Base-by-base conservation (phyloP, 2,329 filamentous ascomycete genomes). In the Exophiala lecanii-corni region DNA sequence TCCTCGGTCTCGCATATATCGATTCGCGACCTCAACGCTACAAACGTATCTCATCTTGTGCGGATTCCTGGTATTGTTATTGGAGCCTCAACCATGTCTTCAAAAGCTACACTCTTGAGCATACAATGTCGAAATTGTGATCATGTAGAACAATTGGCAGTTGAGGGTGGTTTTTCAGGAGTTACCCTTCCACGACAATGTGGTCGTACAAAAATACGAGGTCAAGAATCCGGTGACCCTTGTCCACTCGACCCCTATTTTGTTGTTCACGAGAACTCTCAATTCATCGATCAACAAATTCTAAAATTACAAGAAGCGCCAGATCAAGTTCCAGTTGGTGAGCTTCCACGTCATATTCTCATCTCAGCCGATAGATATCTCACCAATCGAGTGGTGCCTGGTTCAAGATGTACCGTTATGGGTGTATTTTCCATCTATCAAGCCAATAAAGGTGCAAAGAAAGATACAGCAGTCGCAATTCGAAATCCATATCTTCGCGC, bases 351-450 rank as follows among this genome's bases (percentile, higher is more conserved):
- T 31, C 92, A 98, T 58, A 94, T 98, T 34, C 78, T 97, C 49
- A 86, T 98, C 49, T 94, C 89, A 0, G 92, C 92, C n/a, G 92
- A 98, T 61, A 79, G 92, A 40, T 96, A 97, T 61, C 73, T 98
- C 35, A 92, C 91, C 9, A 98, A 98, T 62, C 81, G 89, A 39
- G 92, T 98, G 2, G 89, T 98, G 3, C 92, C 92, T 4, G 92
- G 92, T 20, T 94, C 91, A 38, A 78, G 91, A 62, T 98, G 92
- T 64, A 94, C 89, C 2, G 77, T 98, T 13, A 97, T 92, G 79
- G 92, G 92, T 15, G 88, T 98, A 23, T 98, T 96, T 70, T 96
- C 91, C 20, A 97, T 97, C 59, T 98, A 96, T 65, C 88, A 96
- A 64, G 85, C 84, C 56, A 97, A 97, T 65, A 56, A 55, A 41